Conservation (phyloP, 2,329 filamentous ascomycete genomes). For the Penicillium brasilianum region DNA sequence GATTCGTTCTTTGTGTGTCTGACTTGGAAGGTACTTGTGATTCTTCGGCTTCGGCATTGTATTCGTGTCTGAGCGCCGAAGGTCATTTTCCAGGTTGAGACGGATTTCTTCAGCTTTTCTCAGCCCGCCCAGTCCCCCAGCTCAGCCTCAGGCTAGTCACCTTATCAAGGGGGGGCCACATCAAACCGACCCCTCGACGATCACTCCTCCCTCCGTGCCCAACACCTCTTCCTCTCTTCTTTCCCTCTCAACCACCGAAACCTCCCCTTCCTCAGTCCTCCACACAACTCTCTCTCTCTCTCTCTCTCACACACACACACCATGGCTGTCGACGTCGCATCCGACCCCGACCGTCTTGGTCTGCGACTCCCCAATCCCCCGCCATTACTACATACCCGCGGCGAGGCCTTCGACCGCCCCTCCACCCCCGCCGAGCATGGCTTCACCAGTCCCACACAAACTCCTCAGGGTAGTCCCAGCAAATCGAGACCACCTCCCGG, state of each 20-base stretch:
- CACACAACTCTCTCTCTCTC: neutral
- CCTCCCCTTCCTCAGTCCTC: no score
- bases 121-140: neutral
- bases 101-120: neutral
- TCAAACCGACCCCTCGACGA: conserved; percentile 2
- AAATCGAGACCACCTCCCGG: conserved; percentile 55
- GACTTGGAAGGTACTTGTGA: no score
- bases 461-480: conserved; percentile 58
- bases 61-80: neutral
- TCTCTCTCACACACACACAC: conserved; percentile 17
- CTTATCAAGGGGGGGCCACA: neutral
- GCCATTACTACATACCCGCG: conserved; percentile 55
- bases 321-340: conserved; percentile 45
- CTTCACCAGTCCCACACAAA: conserved; percentile 56
- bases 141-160: conserved; percentile 1
- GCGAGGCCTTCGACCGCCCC: conserved; percentile 54
- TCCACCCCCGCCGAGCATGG: conserved; percentile 51
- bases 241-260: neutral
- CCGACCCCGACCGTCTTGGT: conserved; percentile 38
- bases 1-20: no score
- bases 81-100: no score
- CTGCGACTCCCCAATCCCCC: conserved; percentile 52
- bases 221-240: conserved; percentile 4
- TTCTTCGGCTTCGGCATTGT: no score
- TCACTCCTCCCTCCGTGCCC: neutral